Evolutionary conservation across 1,284 basidiomycete genomes (phyloP).

Genomic region (Trametes versicolor): DNA sequence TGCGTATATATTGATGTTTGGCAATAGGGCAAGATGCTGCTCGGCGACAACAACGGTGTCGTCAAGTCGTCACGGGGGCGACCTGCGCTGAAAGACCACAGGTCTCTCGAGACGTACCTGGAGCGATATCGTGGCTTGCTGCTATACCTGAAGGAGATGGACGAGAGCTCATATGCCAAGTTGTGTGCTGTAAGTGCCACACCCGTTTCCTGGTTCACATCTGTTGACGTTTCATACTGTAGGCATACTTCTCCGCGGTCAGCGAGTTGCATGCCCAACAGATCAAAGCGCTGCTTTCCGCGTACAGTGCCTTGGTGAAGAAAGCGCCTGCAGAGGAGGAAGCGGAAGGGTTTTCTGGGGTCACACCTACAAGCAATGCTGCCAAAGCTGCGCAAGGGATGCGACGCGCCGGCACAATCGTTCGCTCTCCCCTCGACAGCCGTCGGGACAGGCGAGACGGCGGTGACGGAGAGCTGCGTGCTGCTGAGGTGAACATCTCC

Average conservation of each 20-base stretch:
- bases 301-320: slow-evolving; percentile 70
- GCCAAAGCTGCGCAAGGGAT: slow-evolving; percentile 65
- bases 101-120: slow-evolving; percentile 82
- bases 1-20: neutral
- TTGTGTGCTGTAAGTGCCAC: slow-evolving; percentile 79
- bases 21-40: slow-evolving; percentile 69
- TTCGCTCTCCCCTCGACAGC: slow-evolving; percentile 72
- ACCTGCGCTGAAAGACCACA: slow-evolving; percentile 69
- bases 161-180: slow-evolving; percentile 84
- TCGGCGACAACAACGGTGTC: slow-evolving; percentile 69
- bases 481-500: slow-evolving; percentile 52
- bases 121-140: slow-evolving; percentile 91
- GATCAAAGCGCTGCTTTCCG: slow-evolving; percentile 76
- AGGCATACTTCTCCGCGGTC: slow-evolving; percentile 90
- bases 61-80: slow-evolving; percentile 53
- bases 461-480: slow-evolving; percentile 66
- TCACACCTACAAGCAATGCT: slow-evolving; percentile 49
- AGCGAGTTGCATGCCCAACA: slow-evolving; percentile 86
- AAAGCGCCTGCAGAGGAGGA: slow-evolving; percentile 82
- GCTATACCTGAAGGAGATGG: slow-evolving; percentile 96
- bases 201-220: neutral
- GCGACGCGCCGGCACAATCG: slow-evolving; percentile 80
- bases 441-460: slow-evolving; percentile 70
- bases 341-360: slow-evolving; percentile 62
- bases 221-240: slow-evolving; percentile 6